Evolutionary conservation across 2,329 filamentous ascomycete species (phyloP), one percentile per base, ranked within the genome.

Genomic region (Colletotrichum godetiae): DNA sequence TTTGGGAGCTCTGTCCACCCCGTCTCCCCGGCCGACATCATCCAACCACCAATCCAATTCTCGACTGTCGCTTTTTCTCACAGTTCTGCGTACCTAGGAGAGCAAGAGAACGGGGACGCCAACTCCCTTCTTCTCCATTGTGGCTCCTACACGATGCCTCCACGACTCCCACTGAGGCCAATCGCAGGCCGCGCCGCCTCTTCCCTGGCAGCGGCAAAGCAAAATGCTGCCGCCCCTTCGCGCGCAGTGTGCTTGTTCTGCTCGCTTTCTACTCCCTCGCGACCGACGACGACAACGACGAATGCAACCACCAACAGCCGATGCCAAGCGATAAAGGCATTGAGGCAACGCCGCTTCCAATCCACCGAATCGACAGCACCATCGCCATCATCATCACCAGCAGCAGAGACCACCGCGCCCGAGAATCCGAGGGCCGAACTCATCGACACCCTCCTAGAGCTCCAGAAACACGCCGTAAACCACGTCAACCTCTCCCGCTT

Each of bases 401-500:
- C 27, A 29, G 27, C 27, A 42, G 49, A 24, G 7, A 55, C 78
- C 12, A 27, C 74, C 5, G 37, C 63, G 10, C 19, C 27, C 4
- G 37, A 75, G 10, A 78, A 85, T 68, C 79, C 85, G 15, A 85
- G 88, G 53, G 78, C 83, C 68, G 88, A 92, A 76, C 88, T 94
- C 5, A 86, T 92, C 74, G 82, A 86, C 56, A 85, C 89, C 2
- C 84, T 95, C 0, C 80, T 86, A 1, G 87, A 89, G 27, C 85
- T 96, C 3, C 88, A 93, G 77, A 88, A 88, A 64, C 84, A 89
- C 61, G 90, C 91, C 2, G 87, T 89, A 29, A 88, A 86, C 71
- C 88, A 91, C 76, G 87, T 93, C 66, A 93, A 93, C 78, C 86
- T 92, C n/a, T 90, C 92, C 35, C 87, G 92, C 68, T 80, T 95